Base-by-base conservation (phyloP, 1,284 basidiomycete genomes). In the Apiotrichum montevideense region DNA sequence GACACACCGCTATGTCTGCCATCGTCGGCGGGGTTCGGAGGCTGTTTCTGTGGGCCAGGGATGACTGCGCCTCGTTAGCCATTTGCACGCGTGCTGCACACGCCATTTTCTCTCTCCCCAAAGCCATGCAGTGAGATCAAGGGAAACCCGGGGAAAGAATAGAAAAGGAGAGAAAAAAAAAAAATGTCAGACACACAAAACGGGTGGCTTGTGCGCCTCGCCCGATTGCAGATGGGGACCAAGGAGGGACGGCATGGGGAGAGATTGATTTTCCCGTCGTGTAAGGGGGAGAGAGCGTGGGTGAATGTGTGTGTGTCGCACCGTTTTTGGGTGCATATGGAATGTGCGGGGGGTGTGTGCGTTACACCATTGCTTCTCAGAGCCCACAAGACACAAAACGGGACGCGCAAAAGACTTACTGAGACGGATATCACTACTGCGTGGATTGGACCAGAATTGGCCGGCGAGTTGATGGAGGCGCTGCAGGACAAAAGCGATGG, bases 381-480 rank as follows among this genome's bases (percentile, higher is more conserved):
- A 21, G 21, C 21, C 21, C 21, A 21, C 21, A 21, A 21, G 21
- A 21, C 21, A 21, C 21, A 21, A 21, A 21, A 21, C 21, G 21
- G 21, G 21, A 21, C 21, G 21, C 21, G 21, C 21, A 21, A 21
- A 34, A 14, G 8, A 69, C 75, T 66, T 55, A 76, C 74, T 58
- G 21, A 77, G 64, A n/a, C 65, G 61, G 45, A 68, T 66, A 57
- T 77, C 74, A 9, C 69, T 56, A 1, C 69, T 68, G 6, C 64
- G 61, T 1, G 69, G 66, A 35, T 66, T 60, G 35, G 64, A 66
- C 72, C 73, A 76, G 50, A 69, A 72, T 37, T 64, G 58, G 3
- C 57, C 60, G 8, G 75, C 75, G 8, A 68, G 46, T 37, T 66
- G 61, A 42, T 72, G 63, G 33, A 77, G 58, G 35, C 67, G 66